Base-by-base conservation (phyloP, 176 grass and related monocot genomes). In the Poa pratensis region DNA sequence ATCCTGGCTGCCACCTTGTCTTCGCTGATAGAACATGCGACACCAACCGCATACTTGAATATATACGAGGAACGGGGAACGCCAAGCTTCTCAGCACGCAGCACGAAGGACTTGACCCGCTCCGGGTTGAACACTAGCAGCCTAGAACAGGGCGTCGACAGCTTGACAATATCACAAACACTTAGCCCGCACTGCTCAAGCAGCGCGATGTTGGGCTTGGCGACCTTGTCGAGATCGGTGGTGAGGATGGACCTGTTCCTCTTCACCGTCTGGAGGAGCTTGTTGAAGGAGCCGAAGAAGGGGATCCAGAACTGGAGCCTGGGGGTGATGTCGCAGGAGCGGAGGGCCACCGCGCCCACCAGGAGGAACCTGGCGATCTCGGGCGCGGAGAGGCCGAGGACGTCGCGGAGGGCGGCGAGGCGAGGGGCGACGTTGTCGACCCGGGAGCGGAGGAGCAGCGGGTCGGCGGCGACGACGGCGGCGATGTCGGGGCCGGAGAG, bases 181-280 rank as follows among this genome's bases (percentile, higher is more conserved):
- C 71, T 58, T 61, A 93, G 23, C 4, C 89, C 80, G 24, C 62
- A 75, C 26, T 91, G 57, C 40, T 49, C 51, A 24, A 94, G 73
- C 35, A 85, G 75, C 14, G 84, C 46, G 17, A 87, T 52, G 61
- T 87, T 91, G 7, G 77, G 87, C 26, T 84, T 48, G 54, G 87
- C 45, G 6, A 70, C 35, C 49, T 51, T 84, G 10, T 89, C 80
- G 13, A 85, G 39, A 11, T 59, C 54, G 3, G 17, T 1, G 0
- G 1, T 2, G 0, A 91, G 76, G 28, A 85, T 39, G 19, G 0
- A 7, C 0, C 3, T 9, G 58, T 65, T 74, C 4, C 7, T 27
- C 63, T 63, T 84, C 4, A 71, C 5, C 4, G 35, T 63, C 40
- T 37, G 13, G n/a, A 84, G 60, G 7, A 91, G 15, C 32, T 55